phyloP scores from a whole-genome alignment of 1,284 basidiomycete species.

The Neotropicomus parvogracilis region DNA sequence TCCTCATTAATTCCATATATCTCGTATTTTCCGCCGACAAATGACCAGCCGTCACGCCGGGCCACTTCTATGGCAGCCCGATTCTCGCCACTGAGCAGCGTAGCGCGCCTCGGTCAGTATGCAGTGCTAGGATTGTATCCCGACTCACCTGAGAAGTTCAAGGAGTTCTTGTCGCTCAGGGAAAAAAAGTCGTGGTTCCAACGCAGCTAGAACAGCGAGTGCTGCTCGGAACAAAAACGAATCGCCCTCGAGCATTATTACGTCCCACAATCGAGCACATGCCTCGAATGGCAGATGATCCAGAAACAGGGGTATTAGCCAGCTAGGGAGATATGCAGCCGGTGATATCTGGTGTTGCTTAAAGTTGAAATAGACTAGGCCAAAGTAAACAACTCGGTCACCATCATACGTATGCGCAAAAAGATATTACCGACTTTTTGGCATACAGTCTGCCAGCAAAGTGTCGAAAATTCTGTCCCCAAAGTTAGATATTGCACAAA shows the following conservation, averaged over 20 bases:
- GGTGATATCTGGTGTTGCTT: conserved; percentile 88
- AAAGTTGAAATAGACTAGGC: conserved; percentile 88
- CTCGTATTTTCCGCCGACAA: conserved; percentile 78
- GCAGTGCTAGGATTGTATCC: neutral
- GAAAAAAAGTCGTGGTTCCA: conserved; percentile 86
- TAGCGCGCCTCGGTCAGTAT: conserved; percentile 10
- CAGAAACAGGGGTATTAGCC: conserved; percentile 81
- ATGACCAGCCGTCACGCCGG: conserved; percentile 54
- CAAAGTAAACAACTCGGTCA: conserved; percentile 3
- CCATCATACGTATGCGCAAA: conserved; percentile 1
- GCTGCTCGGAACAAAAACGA: conserved; percentile 81
- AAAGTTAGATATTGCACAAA: conserved; percentile 16
- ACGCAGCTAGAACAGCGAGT: conserved; percentile 78
- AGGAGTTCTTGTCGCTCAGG: conserved; percentile 75
- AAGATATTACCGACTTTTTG: conserved; percentile 65
- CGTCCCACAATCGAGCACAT: conserved; percentile 86
- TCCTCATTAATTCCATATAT: conserved; percentile 88
- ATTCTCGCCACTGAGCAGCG: conserved; percentile 68
- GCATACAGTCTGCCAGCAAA: conserved; percentile 88
- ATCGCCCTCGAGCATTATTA: conserved; percentile 84
- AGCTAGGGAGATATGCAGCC: conserved; percentile 70
- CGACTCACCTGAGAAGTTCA: conserved; percentile 62
- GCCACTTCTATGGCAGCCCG: conserved; percentile 81
- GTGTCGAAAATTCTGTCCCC: conserved; percentile 83
- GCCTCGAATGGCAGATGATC: conserved; percentile 87